A percentile compares a stretch with the other conserved stretches of the same genome.
Conservation (phyloP, 352 stramenopile genomes). For the Phytophthora sp. region DNA sequence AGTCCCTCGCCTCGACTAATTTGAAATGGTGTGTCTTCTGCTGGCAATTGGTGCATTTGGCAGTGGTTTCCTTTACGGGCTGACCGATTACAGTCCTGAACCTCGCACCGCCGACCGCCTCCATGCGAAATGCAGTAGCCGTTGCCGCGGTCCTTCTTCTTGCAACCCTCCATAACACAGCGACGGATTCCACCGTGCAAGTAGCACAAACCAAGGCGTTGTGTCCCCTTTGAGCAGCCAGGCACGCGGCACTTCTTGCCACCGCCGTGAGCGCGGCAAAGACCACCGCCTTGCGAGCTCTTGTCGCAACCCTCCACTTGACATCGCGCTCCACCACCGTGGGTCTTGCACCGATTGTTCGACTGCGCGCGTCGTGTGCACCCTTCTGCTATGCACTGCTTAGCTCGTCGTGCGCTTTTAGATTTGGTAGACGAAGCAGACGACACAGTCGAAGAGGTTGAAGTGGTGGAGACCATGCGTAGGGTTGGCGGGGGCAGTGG, state of each 20-base stretch:
- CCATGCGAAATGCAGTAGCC: slow-evolving; percentile 85
- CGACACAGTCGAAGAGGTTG: slow-evolving; percentile 31
- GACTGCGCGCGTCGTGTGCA: slow-evolving; percentile 73
- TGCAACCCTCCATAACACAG: slow-evolving; percentile 74
- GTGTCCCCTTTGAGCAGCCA: slow-evolving; percentile 79
- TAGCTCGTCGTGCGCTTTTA: slow-evolving; percentile 48
- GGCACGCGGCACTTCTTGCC: slow-evolving; percentile 76
- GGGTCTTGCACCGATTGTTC: slow-evolving; percentile 85
- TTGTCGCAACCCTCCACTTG: slow-evolving; percentile 73
- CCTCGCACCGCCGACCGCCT: slow-evolving; percentile 72
- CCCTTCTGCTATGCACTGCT: slow-evolving; percentile 69
- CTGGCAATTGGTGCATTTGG: slow-evolving; percentile 60
- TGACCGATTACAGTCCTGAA: slow-evolving; percentile 59
- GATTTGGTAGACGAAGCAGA: slow-evolving; percentile 37
- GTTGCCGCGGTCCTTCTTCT: slow-evolving; percentile 85
- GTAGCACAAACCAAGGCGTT: slow-evolving; percentile 82
- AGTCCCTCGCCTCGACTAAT: slow-evolving; percentile 46
- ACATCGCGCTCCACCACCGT: slow-evolving; percentile 78
- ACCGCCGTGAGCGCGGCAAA: slow-evolving; percentile 51
- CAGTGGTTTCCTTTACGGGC: slow-evolving; percentile 82
- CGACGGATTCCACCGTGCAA: slow-evolving; percentile 79
- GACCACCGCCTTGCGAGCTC: slow-evolving; percentile 76
- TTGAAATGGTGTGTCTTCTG: slow-evolving; percentile 45
- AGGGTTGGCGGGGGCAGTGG: slow-evolving; percentile 28
- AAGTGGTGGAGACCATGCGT: slow-evolving; percentile 34